Evolutionary conservation across 2,329 filamentous ascomycete species (phyloP), one percentile per base, ranked within the genome.

Genomic region (Cladosporium sp.): DNA sequence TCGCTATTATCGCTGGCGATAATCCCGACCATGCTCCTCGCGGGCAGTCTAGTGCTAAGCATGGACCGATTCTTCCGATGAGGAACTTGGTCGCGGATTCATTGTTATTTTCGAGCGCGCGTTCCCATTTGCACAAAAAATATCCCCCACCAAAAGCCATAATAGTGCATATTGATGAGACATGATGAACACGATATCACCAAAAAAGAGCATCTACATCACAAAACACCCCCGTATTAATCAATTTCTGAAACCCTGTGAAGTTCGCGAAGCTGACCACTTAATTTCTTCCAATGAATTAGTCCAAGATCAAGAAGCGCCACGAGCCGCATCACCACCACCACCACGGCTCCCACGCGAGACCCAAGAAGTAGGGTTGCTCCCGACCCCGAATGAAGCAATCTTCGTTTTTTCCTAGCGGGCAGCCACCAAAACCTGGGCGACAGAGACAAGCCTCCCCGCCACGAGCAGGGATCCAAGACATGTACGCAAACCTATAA

Each of bases 1-100:
- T 57, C 34, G 57, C 38, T 59, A 49, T 64, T 64, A 57, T 64
- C 61, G 36, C 61, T 64, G 61, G 61, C 61, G 51, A 54, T 57
- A 41, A 57, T 64, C 61, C 61, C 61, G 61, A 36, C 61, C 61
- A 28, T 64, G 51, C 57, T 64, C 61, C 51, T 64, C 49, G 47
- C 61, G 32, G 51, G 36, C 51, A 64, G 61, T 57, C 21, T 64
- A 55, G 51, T 52, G 4, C 54, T 64, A n/a, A 64, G 61, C 34
- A 28, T 64, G 36, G 61, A 64, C 34, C 61, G 61, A 32, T 64
- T 64, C 28, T 52, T 64, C 26, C 61, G 61, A 11, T 64, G 60
- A 64, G 61, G 38, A 6, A 36, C 34, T 44, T 47, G 30, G 61
- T 36, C 61, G 61, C 28, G 61, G 61, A 32, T 57, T 44, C 36